Evolutionary conservation across 331 rosid genomes (phyloP), one percentile per base, ranked within the genome.

Genomic region (Rhamnella rubrinervis): DNA sequence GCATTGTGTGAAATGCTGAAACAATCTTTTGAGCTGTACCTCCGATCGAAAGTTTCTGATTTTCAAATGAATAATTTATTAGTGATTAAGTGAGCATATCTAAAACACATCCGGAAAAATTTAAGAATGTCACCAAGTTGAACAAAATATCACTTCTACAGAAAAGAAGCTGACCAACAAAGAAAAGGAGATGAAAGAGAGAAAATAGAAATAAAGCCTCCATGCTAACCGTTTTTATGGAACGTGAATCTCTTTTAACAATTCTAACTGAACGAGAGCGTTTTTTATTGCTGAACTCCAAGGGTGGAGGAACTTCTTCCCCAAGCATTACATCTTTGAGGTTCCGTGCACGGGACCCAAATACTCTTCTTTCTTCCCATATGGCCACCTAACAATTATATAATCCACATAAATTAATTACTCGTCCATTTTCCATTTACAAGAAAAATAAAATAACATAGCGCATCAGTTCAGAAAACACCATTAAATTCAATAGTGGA

Each of bases 301-400:
- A 70, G 3, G 95, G 89, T 51, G 89, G 88, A 75, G 97, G 96
- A 40, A 51, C 80, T 71, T 82, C 86, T 76, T 86, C 88, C 74
- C 91, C 97, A 60, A 93, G 96, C 88, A 93, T 84, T 61, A 88
- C 66, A 59, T 86, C 95, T 74, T 85, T 88, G 59, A 93, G 89
- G 74, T 83, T 90, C 63, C 41, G 72, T 7, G 88, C 78, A 50
- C 81, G 92, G 59, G 95, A 86, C 23, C 96, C 98, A 78, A 93
- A 90, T 49, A 93, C 98, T 71, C 79, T 85, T 78, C 98, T 88
- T 76, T 84, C 81, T 71, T 90, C 96, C 98, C 98, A 93, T 74
- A 93, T 87, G 55, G 80, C 84, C 77, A 93, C 85, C 98, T 93
- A 79, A 55, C 25, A 60, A 53, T 13, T 53, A 56, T 13, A 63